These are phyloP conservation scores for Teratosphaeria nubilosa DNA, from an alignment of 2,329 filamentous ascomycete genomes.

Conservation along the genomic window DNA sequence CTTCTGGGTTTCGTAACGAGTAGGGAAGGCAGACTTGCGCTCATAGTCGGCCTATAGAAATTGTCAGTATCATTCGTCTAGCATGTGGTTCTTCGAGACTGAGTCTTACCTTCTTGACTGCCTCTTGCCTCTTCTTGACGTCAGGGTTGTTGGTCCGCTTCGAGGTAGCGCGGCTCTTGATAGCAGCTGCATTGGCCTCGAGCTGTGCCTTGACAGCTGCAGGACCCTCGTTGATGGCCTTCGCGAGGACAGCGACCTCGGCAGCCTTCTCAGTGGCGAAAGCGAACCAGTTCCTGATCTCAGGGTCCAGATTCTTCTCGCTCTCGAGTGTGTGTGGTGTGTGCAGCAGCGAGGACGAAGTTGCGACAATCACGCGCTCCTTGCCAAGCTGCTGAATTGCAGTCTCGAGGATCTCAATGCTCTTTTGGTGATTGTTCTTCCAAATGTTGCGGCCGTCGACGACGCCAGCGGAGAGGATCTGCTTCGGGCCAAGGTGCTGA, in stretches of 20 bases:
- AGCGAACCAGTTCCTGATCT: conserved; percentile 96
- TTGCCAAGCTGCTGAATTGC: conserved; percentile 94
- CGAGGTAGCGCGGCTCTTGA: conserved; percentile 82
- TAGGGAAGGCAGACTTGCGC: conserved; percentile 81
- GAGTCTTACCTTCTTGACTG: conserved; percentile 70
- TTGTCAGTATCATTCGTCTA: background rate
- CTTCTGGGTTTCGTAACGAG: conserved; percentile 79
- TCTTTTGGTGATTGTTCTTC: conserved; percentile 98
- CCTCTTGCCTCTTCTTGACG: conserved; percentile 92
- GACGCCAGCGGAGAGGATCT: conserved; percentile 87
- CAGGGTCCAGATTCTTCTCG: conserved; percentile 94
- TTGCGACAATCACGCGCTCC: conserved; percentile 93
- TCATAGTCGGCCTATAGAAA: conserved; percentile 32
- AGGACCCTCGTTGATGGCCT: conserved; percentile 89
- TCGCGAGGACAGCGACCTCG: conserved; percentile 87
- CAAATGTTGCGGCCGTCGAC: conserved; percentile 99
- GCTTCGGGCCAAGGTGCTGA: conserved; percentile 73
- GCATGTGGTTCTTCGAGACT: too few species aligned
- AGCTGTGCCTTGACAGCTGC: conserved; percentile 78
- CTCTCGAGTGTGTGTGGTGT: conserved; percentile 94
- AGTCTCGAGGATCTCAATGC: conserved; percentile 80
- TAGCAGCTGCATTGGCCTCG: conserved; percentile 92
- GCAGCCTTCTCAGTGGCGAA: conserved; percentile 91
- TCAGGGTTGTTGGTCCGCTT: conserved; percentile 92
- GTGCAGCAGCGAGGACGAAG: conserved; percentile 95